Conservation (phyloP, 371 early-diverging fungal genomes). For the Mucor sp. region DNA sequence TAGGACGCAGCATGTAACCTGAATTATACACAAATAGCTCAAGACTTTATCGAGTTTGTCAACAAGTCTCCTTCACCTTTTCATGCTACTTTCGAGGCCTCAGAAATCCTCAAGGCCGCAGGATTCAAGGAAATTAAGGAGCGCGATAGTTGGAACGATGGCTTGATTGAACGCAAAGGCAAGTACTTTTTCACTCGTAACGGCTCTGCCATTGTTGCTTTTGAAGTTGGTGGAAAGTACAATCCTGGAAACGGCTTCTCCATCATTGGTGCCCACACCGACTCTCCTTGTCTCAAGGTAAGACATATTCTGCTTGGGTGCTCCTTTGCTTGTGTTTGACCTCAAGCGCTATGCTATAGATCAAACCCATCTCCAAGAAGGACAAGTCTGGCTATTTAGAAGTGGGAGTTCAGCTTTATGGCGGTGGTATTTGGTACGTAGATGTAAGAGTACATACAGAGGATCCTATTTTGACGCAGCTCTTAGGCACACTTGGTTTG, state of each 20-base stretch:
- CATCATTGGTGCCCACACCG: slow-evolving; percentile 95
- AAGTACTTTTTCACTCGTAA: slow-evolving; percentile 97
- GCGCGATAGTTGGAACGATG: slow-evolving; percentile 77
- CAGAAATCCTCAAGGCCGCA: slow-evolving; percentile 63
- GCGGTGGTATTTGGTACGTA: slow-evolving; percentile 89
- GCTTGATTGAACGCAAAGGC: slow-evolving; percentile 70
- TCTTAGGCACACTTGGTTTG: slow-evolving; percentile 96
- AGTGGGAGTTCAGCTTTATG: slow-evolving; percentile 90
- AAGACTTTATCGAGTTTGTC: slow-evolving; percentile 82
- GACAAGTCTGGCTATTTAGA: slow-evolving; percentile 83
- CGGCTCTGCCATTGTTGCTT: slow-evolving; percentile 88
- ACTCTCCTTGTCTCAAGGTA: slow-evolving; percentile 92
- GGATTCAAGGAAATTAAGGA: slow-evolving; percentile 90
- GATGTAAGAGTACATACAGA: background rate
- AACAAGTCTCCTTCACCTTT: slow-evolving; percentile 93
- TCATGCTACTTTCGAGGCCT: slow-evolving; percentile 86
- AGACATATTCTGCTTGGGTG: slow-evolving; percentile 38
- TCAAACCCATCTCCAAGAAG: slow-evolving; percentile 91
- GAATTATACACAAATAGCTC: slow-evolving; percentile 7
- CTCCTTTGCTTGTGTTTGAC: too few relatives aligned
- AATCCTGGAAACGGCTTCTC: slow-evolving; percentile 74
- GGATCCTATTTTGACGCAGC: slow-evolving; percentile 69
- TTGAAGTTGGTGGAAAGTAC: slow-evolving; percentile 90
- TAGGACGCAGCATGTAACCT: too few relatives aligned
- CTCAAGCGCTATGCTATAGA: slow-evolving; percentile 14